Evolutionary conservation across 192 early-diverging fungal species (phyloP).

Genomic region (Coemansia sp.): DNA sequence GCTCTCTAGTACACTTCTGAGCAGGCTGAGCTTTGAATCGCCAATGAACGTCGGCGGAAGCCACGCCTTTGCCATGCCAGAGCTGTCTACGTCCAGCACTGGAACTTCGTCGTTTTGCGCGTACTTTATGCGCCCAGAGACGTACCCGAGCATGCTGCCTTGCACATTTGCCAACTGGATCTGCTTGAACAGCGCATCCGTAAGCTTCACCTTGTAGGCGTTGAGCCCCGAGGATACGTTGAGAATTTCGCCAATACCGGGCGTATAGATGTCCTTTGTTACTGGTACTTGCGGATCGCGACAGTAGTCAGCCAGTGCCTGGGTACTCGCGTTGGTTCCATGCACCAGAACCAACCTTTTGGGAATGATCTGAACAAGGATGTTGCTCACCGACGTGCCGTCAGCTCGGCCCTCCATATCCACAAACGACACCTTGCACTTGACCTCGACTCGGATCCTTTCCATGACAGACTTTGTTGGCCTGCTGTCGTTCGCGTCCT

Average conservation of each 20-base stretch:
- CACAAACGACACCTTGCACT: conserved; percentile 79
- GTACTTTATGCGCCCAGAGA: conserved; percentile 76
- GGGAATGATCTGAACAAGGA: conserved; percentile 61
- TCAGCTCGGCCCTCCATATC: conserved; percentile 94
- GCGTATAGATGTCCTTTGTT: conserved; percentile 85
- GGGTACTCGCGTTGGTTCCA: conserved; percentile 72
- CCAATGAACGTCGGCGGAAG: conserved; percentile 79
- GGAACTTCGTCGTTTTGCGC: conserved; percentile 66
- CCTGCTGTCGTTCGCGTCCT: conserved; percentile 29
- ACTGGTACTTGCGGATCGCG: conserved; percentile 61
- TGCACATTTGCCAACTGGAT: conserved; percentile 68
- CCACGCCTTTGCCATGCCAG: conserved; percentile 38
- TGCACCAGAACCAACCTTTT: conserved; percentile 76
- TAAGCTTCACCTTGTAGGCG: conserved; percentile 82
- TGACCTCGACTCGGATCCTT: conserved; percentile 62
- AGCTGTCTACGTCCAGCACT: conserved; percentile 65
- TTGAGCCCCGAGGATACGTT: conserved; percentile 90
- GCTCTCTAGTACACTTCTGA: conserved; percentile 67
- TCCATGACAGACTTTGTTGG: conserved; percentile 81
- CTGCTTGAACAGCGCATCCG: conserved; percentile 78
- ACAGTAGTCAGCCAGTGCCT: conserved; percentile 65
- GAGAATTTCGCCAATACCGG: conserved; percentile 77
- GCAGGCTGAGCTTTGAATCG: conserved; percentile 80
- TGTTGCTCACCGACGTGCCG: conserved; percentile 81
- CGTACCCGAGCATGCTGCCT: conserved; percentile 42